These are phyloP conservation scores for Sanghuangporus baumii DNA, from an alignment of 1,284 basidiomycete species.

Conservation along the genomic window DNA sequence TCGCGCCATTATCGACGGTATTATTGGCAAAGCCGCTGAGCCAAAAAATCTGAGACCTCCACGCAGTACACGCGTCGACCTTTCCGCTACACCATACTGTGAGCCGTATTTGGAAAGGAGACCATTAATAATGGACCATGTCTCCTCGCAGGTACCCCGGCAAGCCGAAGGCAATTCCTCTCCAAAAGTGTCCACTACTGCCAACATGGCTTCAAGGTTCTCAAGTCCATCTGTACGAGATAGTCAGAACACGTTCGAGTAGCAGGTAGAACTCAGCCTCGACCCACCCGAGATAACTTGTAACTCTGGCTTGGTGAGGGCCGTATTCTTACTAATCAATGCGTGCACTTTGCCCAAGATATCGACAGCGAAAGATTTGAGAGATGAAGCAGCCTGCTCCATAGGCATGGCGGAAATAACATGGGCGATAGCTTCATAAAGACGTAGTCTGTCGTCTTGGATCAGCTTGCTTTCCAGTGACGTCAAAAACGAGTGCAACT, in stretches of 20 bases:
- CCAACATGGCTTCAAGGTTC: constrained; percentile 84
- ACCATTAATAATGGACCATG: constrained; percentile 80
- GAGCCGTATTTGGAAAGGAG: constrained; percentile 81
- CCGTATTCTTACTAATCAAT: constrained; percentile 41
- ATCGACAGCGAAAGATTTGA: constrained; percentile 80
- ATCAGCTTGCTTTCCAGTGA: constrained; percentile 72
- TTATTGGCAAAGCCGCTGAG: constrained; percentile 56
- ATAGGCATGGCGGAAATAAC: constrained; percentile 92
- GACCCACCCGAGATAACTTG: constrained; percentile 58
- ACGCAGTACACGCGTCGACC: constrained; percentile 82
- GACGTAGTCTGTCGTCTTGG: constrained; percentile 86
- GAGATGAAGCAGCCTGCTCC: constrained; percentile 76
- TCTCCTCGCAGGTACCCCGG: constrained; percentile 70
- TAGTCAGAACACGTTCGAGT: constrained; percentile 19
- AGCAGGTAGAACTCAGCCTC: constrained; percentile 12
- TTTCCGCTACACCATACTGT: constrained; percentile 78
- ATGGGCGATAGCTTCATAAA: constrained; percentile 93
- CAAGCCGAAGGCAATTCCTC: constrained; percentile 80
- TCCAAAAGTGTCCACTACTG: constrained; percentile 74
- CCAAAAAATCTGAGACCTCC: constrained; percentile 83
- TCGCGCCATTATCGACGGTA: constrained; percentile 67
- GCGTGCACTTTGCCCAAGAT: constrained; percentile 68
- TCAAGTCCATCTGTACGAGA: constrained; percentile 66
- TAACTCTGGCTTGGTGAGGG: constrained; percentile 58
- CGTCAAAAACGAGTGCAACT: constrained; percentile 84